phyloP scores from a whole-genome alignment of 805 yeast species.

The Pichia occidentalis region DNA sequence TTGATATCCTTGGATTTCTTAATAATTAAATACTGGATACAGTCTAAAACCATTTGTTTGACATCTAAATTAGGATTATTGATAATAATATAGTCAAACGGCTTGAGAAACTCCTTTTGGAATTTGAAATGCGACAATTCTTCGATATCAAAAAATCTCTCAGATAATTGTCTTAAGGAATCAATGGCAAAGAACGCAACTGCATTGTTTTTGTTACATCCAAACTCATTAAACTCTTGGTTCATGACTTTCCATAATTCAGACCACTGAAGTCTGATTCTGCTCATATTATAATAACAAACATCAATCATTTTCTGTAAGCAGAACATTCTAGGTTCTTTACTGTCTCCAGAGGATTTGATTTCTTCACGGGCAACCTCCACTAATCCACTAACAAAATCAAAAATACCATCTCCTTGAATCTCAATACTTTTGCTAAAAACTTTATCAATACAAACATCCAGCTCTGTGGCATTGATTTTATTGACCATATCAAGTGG shows the following conservation, averaged over 20 bases:
- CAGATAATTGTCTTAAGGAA: constrained; percentile 85
- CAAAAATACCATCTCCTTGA: constrained; percentile 77
- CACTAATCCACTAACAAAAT: constrained; percentile 80
- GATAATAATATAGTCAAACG: constrained; percentile 73
- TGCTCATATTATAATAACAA: constrained; percentile 93
- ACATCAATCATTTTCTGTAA: constrained; percentile 95
- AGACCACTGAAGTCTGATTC: constrained; percentile 95
- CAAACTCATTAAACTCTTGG: constrained; percentile 76
- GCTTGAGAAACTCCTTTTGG: constrained; percentile 88
- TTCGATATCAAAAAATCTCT: constrained; percentile 87
- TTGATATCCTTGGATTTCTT: constrained; percentile 67
- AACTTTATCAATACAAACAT: constrained; percentile 78
- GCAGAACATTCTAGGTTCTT: constrained; percentile 85
- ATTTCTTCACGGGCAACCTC: constrained; percentile 88
- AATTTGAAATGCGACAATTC: constrained; percentile 94
- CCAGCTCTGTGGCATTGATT: constrained; percentile 60
- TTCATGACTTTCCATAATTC: constrained; percentile 94
- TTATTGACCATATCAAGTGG: constrained; percentile 50
- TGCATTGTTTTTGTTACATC: constrained; percentile 67
- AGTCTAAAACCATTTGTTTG: constrained; percentile 84
- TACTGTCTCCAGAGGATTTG: constrained; percentile 74
- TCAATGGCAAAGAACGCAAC: constrained; percentile 89
- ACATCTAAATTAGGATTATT: constrained; percentile 65
- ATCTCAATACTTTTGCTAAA: constrained; percentile 77
- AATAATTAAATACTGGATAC: constrained; percentile 77